A percentile compares a stretch with the other conserved stretches of the same genome.
These are phyloP conservation scores for Tylopilus balloui DNA, from an alignment of 768 basidiomycete species.

Conservation along the genomic window DNA sequence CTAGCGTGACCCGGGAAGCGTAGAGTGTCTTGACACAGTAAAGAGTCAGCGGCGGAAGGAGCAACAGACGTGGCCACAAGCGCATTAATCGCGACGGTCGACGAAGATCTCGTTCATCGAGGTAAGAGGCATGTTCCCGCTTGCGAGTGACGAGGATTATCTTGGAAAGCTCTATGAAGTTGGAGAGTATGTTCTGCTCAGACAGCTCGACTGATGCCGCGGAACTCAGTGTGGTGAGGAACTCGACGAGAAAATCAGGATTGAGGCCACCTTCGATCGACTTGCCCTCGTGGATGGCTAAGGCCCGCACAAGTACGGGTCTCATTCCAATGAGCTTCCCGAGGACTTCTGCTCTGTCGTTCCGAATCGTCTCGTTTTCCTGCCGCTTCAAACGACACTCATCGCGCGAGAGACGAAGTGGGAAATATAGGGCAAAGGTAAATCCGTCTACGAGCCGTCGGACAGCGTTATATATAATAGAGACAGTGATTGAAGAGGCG, in stretches of 20 bases:
- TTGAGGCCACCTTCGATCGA: constrained; percentile 2
- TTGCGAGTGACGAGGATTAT: constrained; percentile 26
- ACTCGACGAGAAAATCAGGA: constrained; percentile 19
- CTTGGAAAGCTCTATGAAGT: constrained; percentile 17
- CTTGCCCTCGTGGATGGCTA: constrained; percentile 16
- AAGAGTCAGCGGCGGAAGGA: constrained; percentile 66
- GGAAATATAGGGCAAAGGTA: constrained; percentile 34
- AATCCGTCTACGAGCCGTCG: constrained; percentile 12
- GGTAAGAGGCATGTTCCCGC: constrained; percentile 26
- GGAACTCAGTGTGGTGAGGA: constrained; percentile 18
- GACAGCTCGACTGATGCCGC: constrained; percentile 14
- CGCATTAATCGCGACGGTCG: constrained; percentile 67
- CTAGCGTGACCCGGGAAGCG: constrained; percentile 54
- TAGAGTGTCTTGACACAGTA: constrained; percentile 50
- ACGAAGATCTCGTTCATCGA: constrained; percentile 40
- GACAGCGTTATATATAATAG: constrained; percentile 7
- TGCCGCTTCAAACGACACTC: constrained; percentile 62
- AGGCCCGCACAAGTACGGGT: constrained; percentile 36
- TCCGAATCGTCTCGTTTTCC: constrained; percentile 57
- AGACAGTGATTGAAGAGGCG: constrained; percentile 7
- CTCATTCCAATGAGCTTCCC: constrained; percentile 59
- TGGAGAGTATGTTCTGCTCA: constrained; percentile 9
- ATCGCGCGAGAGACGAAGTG: constrained; percentile 58
- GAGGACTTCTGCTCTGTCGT: constrained; percentile 63
- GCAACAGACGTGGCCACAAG: constrained; percentile 77